Evolutionary conservation across 257 asterid genomes (phyloP), one percentile per base, ranked within the genome.

Genomic region (Solanum arcanum): DNA sequence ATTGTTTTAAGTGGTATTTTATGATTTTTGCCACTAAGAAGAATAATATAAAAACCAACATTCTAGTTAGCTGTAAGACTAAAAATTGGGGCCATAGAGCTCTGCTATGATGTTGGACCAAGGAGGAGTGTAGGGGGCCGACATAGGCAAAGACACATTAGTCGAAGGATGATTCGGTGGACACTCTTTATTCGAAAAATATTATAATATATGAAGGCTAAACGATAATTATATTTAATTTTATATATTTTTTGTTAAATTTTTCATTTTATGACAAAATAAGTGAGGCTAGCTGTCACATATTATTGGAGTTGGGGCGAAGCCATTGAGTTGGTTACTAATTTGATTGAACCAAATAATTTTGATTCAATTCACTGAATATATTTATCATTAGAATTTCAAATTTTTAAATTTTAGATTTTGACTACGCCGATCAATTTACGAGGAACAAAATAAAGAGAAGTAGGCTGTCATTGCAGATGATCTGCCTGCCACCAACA

Each of bases 401-500:
- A 6, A 49, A 49, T 3, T 49, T 9, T 16, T 16, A 52, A 52
- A 21, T 2, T 60, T 21, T 21, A 60, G 3, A 21, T 21, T 23
- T 9, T 2, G 20, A 47, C 7, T 47, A 14, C 8, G 0, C 0
- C 18, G 14, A 47, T 47, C 12, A 47, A 29, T 80, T 62, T 12
- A 47, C 9, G 59, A 15, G 7, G 3, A 47, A 37, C 83, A 64
- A 18, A 18, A 52, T 23, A 33, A 52, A 60, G 27, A 33, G 41
- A 49, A 77, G 12, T 35, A 80, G 84, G 84, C 42, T 86, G 74
- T 76, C 64, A 85, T 64, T 70, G 49, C 83, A 76, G 83, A 82
- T 88, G 86, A 77, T 86, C 81, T 88, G 90, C 88, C 86, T 31
- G 88, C 88, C 90, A 85, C 83, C 88, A 78, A 80, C 90, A 42